These are phyloP conservation scores for Aspergillus sparsus DNA, from an alignment of 495 filamentous ascomycete genomes.

Conservation along the genomic window DNA sequence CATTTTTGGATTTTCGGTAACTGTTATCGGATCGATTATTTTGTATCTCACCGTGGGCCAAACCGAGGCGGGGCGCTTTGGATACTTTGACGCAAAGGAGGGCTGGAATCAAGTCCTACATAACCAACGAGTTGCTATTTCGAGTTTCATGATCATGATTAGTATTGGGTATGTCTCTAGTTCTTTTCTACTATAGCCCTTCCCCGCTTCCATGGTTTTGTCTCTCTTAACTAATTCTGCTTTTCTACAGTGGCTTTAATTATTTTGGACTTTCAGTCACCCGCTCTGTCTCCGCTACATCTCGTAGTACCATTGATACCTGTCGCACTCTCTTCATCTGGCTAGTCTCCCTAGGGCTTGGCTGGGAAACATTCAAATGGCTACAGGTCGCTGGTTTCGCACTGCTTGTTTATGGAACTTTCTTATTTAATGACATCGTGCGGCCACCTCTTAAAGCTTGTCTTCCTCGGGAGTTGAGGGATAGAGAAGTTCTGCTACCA, in stretches of 20 bases:
- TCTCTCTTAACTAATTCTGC: constrained; percentile 18
- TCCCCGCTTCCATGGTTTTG: not conserved
- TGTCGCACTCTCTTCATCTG: constrained; percentile 98
- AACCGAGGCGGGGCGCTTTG: constrained; percentile 70
- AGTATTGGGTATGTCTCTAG: constrained; percentile 76
- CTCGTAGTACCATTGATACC: constrained; percentile 93
- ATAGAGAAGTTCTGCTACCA: constrained; percentile 67
- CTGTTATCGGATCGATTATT: constrained; percentile 74
- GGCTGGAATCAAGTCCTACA: constrained; percentile 75
- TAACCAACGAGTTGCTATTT: constrained; percentile 67
- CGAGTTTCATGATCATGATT: constrained; percentile 89
- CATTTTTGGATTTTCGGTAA: constrained; percentile 85
- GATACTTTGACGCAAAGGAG: constrained; percentile 87
- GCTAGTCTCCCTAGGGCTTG: constrained; percentile 88
- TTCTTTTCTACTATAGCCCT: not conserved
- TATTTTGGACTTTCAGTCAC: constrained; percentile 97
- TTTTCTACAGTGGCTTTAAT: constrained; percentile 77
- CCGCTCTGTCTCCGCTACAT: constrained; percentile 81
- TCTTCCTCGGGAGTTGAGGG: constrained; percentile 38
- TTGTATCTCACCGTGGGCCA: constrained; percentile 74
- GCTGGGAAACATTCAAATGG: constrained; percentile 99
- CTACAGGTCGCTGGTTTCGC: constrained; percentile 88
- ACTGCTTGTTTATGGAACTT: constrained; percentile 93
- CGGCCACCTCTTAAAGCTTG: constrained; percentile 71
- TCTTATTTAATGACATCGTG: constrained; percentile 92